phyloP scores from a whole-genome alignment of 208 protist genomes.

The Trypanosoma lewisi region DNA sequence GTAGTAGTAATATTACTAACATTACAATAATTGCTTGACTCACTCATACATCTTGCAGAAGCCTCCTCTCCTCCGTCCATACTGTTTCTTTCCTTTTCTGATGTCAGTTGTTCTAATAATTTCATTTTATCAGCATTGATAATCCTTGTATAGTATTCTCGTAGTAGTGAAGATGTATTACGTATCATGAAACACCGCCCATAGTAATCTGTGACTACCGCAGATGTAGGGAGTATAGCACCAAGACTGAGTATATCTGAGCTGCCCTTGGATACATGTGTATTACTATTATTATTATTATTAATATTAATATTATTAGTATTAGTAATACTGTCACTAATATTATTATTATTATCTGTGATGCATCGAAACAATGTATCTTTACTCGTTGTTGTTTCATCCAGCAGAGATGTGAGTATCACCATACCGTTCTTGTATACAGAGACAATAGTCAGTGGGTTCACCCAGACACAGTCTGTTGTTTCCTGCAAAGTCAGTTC shows the following conservation, averaged over 20 bases:
- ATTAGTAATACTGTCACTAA: slow-evolving; percentile 14
- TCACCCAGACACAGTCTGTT: slow-evolving; percentile 79
- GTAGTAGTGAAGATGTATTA: slow-evolving; percentile 43
- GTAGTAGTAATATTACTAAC: too few relatives aligned
- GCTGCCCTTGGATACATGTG: background rate
- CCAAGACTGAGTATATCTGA: slow-evolving; percentile 56
- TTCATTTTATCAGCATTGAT: slow-evolving; percentile 13
- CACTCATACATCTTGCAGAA: background rate
- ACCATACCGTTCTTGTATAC: slow-evolving; percentile 65
- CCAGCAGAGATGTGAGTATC: slow-evolving; percentile 58
- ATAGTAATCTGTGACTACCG: slow-evolving; percentile 57
- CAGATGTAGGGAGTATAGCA: slow-evolving; percentile 59
- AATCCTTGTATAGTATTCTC: slow-evolving; percentile 34
- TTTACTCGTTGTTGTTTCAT: slow-evolving; percentile 18
- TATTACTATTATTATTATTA: slow-evolving; percentile 18
- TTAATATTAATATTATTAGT: too few relatives aligned
- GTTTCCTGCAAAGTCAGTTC: slow-evolving; percentile 30
- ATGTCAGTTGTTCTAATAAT: slow-evolving; percentile 14
- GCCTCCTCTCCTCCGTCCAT: background rate
- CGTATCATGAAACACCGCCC: slow-evolving; percentile 57
- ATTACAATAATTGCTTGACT: background rate
- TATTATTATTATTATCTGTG: background rate
- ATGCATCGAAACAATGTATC: slow-evolving; percentile 16
- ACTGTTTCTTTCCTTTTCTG: background rate
- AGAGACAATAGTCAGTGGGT: slow-evolving; percentile 67